These are phyloP conservation scores for Ceratocystis destructans DNA, from an alignment of 2,329 filamentous ascomycete genomes.

Conservation along the genomic window DNA sequence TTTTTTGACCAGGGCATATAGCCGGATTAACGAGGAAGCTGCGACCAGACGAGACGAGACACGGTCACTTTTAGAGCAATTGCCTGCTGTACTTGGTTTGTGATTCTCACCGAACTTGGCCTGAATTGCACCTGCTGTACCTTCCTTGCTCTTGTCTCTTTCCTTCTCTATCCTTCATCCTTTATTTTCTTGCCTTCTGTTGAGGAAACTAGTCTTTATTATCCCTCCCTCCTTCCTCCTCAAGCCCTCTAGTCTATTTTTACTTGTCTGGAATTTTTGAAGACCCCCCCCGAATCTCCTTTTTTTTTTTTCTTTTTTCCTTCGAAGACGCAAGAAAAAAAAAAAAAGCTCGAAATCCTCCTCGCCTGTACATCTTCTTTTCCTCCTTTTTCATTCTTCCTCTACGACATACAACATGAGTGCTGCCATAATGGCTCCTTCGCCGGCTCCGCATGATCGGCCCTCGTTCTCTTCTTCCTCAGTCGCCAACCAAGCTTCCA, in stretches of 20 bases:
- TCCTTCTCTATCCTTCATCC: slow-evolving; percentile 12
- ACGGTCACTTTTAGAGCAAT: slow-evolving; percentile 7
- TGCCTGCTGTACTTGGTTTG: slow-evolving; percentile 14
- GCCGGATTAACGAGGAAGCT: slow-evolving; percentile 15
- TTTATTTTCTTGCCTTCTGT: slow-evolving; percentile 11
- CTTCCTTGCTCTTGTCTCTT: slow-evolving; percentile 14
- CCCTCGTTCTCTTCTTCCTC: slow-evolving; percentile 35
- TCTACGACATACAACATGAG: slow-evolving; percentile 39
- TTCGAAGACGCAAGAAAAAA: neutral
- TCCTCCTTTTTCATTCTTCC: neutral
- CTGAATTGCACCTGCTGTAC: neutral
- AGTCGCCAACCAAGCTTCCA: slow-evolving; percentile 2
- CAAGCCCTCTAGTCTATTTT: slow-evolving; percentile 3
- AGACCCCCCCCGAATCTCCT: neutral
- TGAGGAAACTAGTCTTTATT: slow-evolving; percentile 5
- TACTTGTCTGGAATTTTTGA: neutral
- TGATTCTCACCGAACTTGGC: slow-evolving; percentile 1
- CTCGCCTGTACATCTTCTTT: slow-evolving; percentile 6
- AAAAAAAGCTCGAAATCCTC: neutral
- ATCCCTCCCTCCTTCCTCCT: slow-evolving; percentile 5
- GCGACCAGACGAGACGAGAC: slow-evolving; percentile 16
- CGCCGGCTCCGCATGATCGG: slow-evolving; percentile 52
- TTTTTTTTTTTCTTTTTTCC: neutral
- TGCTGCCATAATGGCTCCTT: slow-evolving; percentile 55
- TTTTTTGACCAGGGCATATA: slow-evolving; percentile 20